Evolutionary conservation across 306 rosid species (phyloP).

Genomic region (Ceratonia siliqua): DNA sequence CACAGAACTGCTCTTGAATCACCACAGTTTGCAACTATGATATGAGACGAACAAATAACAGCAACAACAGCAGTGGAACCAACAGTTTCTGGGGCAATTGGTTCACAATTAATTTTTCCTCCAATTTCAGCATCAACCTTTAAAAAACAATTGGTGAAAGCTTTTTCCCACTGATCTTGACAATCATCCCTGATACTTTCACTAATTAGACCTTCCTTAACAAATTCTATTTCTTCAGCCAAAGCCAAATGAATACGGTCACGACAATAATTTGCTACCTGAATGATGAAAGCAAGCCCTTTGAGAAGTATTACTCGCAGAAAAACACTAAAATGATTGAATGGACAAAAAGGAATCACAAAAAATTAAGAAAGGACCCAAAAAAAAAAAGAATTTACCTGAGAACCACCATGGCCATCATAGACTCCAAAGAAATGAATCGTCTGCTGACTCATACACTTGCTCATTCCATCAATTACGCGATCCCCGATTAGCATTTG

Average conservation of each 20-base stretch:
- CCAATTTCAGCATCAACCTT: slow-evolving; percentile 73
- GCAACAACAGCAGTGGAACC: slow-evolving; percentile 80
- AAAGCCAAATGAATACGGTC: slow-evolving; percentile 65
- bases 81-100: slow-evolving; percentile 72
- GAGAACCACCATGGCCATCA: slow-evolving; percentile 80
- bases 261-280: slow-evolving; percentile 76
- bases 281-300: slow-evolving; percentile 21
- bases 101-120: slow-evolving; percentile 58
- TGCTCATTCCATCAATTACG: slow-evolving; percentile 52
- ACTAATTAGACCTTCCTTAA: slow-evolving; percentile 41
- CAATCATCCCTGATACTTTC: slow-evolving; percentile 46
- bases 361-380: neutral
- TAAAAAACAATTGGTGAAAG: slow-evolving; percentile 56
- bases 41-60: slow-evolving; percentile 65
- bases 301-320: neutral
- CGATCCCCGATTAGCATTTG: slow-evolving; percentile 61
- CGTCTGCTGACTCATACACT: slow-evolving; percentile 49
- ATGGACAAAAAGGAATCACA: neutral
- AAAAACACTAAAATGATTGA: neutral
- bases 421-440: slow-evolving; percentile 73
- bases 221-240: slow-evolving; percentile 64
- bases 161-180: slow-evolving; percentile 65
- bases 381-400: slow-evolving; percentile 40
- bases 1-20: slow-evolving; percentile 75
- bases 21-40: slow-evolving; percentile 71